These are phyloP conservation scores for Penicillium brevicompactum DNA, from an alignment of 2,329 filamentous ascomycete species.

Conservation along the genomic window DNA sequence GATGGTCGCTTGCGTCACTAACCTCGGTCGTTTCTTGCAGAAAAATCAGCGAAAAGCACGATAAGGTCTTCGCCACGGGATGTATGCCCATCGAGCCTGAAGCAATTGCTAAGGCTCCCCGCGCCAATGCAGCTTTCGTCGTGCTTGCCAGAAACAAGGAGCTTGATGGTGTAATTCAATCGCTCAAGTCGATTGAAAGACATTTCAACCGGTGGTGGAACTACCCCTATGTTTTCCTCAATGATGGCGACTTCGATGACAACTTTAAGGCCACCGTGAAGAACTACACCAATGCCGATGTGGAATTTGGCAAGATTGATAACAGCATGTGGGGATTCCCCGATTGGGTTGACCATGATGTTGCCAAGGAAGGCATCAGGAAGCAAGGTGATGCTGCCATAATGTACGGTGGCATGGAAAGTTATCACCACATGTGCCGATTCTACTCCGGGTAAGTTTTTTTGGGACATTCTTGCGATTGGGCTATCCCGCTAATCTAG, in stretches of 20 bases:
- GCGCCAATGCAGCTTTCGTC: conserved; percentile 93
- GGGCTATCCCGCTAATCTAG: conserved; percentile 19
- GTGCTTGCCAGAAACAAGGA: conserved; percentile 96
- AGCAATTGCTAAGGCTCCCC: conserved; percentile 56
- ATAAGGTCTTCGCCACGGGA: conserved; percentile 92
- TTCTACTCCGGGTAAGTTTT: conserved; percentile 89
- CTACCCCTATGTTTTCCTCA: conserved; percentile 97
- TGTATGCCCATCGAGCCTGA: conserved; percentile 76
- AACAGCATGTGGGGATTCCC: conserved; percentile 93
- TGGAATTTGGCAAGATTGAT: conserved; percentile 94
- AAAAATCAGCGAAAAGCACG: conserved; percentile 95
- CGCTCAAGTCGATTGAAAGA: conserved; percentile 94
- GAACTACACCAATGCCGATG: conserved; percentile 84
- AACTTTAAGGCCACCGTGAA: conserved; percentile 84
- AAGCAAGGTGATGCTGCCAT: conserved; percentile 97
- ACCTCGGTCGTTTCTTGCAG: conserved; percentile 49
- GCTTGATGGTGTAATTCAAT: conserved; percentile 91
- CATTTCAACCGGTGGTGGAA: conserved; percentile 99
- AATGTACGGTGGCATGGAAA: conserved; percentile 99
- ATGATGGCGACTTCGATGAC: conserved; percentile 92
- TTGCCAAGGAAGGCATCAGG: conserved; percentile 91
- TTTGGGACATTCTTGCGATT: not conserved
- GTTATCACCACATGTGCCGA: conserved; percentile 98
- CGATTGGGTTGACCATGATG: conserved; percentile 91
- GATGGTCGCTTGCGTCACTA: conserved; percentile 13